These are phyloP conservation scores for Diaporthe ampelina DNA, from an alignment of 2,329 filamentous ascomycete species.

Conservation along the genomic window DNA sequence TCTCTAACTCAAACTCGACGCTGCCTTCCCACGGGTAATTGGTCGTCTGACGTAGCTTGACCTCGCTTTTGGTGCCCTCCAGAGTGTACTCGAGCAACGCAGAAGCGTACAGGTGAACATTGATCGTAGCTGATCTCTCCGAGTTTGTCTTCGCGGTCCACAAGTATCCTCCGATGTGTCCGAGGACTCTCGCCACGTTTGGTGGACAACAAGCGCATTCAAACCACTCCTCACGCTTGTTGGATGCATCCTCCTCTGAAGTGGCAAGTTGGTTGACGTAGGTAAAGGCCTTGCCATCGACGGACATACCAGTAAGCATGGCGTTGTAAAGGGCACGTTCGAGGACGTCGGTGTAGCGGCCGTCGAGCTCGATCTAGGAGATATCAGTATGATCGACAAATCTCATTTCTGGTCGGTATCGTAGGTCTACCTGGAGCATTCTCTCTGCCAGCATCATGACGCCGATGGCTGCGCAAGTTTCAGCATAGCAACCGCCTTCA, in stretches of 20 bases:
- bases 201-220: slow-evolving; percentile 72
- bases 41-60: slow-evolving; percentile 62
- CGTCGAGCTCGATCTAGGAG: slow-evolving; percentile 57
- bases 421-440: slow-evolving; percentile 59
- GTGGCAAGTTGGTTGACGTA: slow-evolving; percentile 73
- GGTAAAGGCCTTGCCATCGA: slow-evolving; percentile 69
- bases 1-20: slow-evolving; percentile 59
- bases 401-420: accelerated
- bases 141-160: slow-evolving; percentile 58
- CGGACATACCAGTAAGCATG: slow-evolving; percentile 69
- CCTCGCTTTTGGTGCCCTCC: slow-evolving; percentile 45
- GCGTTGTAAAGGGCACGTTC: slow-evolving; percentile 73
- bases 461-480: slow-evolving; percentile 72
- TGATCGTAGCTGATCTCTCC: slow-evolving; percentile 48
- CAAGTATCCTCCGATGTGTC: slow-evolving; percentile 68
- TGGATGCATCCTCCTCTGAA: slow-evolving; percentile 61
- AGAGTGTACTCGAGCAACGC: slow-evolving; percentile 58
- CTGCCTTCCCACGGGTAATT: slow-evolving; percentile 70
- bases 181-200: slow-evolving; percentile 68
- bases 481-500: slow-evolving; percentile 72
- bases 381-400: neutral
- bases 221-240: slow-evolving; percentile 69
- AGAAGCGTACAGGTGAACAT: slow-evolving; percentile 68
- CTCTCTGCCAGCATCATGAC: slow-evolving; percentile 72
- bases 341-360: slow-evolving; percentile 69